These are phyloP conservation scores for Phytopythium vexans DNA, from an alignment of 352 stramenopile genomes.

Conservation along the genomic window DNA sequence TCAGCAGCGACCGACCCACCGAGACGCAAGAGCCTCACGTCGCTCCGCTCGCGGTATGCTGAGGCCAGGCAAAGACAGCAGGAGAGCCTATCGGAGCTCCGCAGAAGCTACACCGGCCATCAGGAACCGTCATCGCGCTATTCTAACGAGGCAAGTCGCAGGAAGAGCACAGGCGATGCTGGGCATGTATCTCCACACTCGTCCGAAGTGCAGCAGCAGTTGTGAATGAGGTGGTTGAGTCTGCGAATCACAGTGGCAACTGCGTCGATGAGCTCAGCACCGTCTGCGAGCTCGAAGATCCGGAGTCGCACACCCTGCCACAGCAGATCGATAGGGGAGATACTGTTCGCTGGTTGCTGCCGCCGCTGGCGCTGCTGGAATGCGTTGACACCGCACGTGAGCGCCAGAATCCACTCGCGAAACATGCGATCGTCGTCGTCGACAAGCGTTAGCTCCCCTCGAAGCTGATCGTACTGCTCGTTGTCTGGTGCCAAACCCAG, in stretches of 20 bases:
- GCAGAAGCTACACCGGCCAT: not conserved
- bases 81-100: constrained; percentile 1
- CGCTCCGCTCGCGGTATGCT: constrained; percentile 12
- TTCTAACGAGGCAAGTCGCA: not conserved
- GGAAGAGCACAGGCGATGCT: not conserved
- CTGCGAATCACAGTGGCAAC: constrained; percentile 7
- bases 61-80: constrained; percentile 17
- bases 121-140: not conserved
- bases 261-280: constrained; percentile 13
- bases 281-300: constrained; percentile 33
- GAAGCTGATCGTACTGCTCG: not conserved
- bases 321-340: constrained; percentile 14
- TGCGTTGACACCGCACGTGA: constrained; percentile 35
- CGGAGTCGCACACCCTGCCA: constrained; percentile 44
- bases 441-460: not conserved
- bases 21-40: constrained; percentile 5
- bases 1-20: not conserved
- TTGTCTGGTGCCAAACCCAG: not conserved
- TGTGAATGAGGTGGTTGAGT: constrained; percentile 3
- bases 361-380: constrained; percentile 27
- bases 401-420: constrained; percentile 28
- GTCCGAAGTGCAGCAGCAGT: not conserved
- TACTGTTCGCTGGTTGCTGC: not conserved
- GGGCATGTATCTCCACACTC: not conserved
- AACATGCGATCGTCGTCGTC: constrained; percentile 5